phyloP scores from a whole-genome alignment of 805 yeast species.

The Trichomonascus vanleenenianus region DNA sequence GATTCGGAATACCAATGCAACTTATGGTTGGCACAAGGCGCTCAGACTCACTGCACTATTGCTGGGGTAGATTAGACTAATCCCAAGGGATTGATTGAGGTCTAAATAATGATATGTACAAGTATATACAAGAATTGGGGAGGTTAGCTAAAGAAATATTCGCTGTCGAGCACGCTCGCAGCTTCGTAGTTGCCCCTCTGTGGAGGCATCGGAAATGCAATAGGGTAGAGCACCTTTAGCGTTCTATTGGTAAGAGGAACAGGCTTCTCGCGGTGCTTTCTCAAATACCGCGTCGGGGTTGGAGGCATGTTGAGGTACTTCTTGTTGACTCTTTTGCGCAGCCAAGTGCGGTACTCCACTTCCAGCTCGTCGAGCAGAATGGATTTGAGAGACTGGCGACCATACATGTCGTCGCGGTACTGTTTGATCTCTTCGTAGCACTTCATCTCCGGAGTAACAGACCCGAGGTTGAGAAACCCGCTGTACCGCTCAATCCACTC shows the following conservation, averaged over 20 bases:
- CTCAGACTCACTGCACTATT: too few species aligned
- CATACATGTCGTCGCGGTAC: background rate
- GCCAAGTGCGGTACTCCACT: background rate
- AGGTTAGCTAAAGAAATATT: conserved; percentile 10
- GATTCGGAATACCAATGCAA: too few species aligned
- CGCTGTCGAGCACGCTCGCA: conserved; percentile 9
- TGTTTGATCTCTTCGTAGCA: background rate
- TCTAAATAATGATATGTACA: too few species aligned
- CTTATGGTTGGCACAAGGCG: too few species aligned
- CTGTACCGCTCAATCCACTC: conserved; percentile 63
- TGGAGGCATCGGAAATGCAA: conserved; percentile 65
- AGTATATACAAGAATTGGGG: too few species aligned
- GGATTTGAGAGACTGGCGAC: background rate
- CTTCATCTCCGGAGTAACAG: background rate
- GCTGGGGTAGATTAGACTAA: too few species aligned
- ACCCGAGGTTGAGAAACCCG: too few species aligned
- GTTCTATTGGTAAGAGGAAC: background rate
- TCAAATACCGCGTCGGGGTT: background rate
- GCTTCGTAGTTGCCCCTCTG: conserved; percentile 79
- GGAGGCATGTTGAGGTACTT: background rate
- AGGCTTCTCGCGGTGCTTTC: background rate
- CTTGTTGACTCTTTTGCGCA: background rate
- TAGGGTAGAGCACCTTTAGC: conserved; percentile 46
- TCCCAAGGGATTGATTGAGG: too few species aligned
- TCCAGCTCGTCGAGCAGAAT: background rate